Conservation (phyloP, 352 stramenopile species). For the Pelagophyceae sp. region DNA sequence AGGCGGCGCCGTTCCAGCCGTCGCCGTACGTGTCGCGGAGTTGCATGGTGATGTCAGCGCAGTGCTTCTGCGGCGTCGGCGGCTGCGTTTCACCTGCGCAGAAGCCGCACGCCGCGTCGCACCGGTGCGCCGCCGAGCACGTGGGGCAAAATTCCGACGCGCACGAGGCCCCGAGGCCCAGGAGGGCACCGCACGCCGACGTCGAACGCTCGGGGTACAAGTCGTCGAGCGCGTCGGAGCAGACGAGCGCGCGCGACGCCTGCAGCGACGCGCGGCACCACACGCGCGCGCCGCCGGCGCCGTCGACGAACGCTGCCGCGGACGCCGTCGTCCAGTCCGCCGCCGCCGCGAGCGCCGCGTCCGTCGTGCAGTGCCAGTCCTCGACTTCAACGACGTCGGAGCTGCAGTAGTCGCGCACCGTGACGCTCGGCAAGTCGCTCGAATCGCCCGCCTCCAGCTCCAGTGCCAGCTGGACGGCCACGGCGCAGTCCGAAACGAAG, state of each 20-base stretch:
- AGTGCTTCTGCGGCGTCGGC: neutral
- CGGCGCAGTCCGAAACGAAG: neutral
- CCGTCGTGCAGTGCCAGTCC: neutral
- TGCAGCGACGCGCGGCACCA: neutral
- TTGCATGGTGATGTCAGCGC: neutral
- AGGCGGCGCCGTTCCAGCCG: conserved; percentile 6
- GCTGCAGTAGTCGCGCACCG: neutral
- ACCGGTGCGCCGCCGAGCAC: neutral
- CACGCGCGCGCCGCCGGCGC: too few species aligned
- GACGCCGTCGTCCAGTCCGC: neutral
- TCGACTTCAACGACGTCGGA: neutral
- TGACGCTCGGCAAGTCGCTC: neutral
- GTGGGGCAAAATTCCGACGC: neutral
- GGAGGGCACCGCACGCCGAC: neutral
- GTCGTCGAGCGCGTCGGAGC: neutral
- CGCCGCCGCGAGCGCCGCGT: too few species aligned
- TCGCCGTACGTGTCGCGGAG: neutral
- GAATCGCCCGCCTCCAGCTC: neutral
- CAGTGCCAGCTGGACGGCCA: neutral
- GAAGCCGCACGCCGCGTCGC: conserved; percentile 4
- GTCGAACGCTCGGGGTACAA: neutral
- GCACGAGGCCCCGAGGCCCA: neutral
- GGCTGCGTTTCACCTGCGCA: neutral
- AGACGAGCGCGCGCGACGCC: neutral
- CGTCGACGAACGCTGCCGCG: neutral